Percentiles rank a stretch among this genome's conserved stretches.
These are phyloP conservation scores for Niveomyces coronatus DNA, from an alignment of 2,329 filamentous ascomycete genomes.

Conservation along the genomic window DNA sequence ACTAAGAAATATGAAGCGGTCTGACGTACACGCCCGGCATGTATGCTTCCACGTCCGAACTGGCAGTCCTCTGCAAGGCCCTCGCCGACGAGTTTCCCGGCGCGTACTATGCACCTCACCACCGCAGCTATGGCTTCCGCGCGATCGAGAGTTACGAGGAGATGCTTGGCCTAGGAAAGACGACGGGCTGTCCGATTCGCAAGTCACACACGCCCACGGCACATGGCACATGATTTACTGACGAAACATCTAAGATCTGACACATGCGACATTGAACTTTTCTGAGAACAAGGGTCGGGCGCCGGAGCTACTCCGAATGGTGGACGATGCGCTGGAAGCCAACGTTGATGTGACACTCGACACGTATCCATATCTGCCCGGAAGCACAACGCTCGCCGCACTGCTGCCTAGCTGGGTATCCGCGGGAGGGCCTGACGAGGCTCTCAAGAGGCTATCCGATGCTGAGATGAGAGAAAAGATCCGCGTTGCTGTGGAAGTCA, in stretches of 20 bases:
- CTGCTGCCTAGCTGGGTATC: slow-evolving; percentile 17
- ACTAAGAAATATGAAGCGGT: slow-evolving; percentile 9
- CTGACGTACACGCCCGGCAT: slow-evolving; percentile 18
- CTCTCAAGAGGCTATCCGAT: slow-evolving; percentile 13
- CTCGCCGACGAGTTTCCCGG: slow-evolving; percentile 15
- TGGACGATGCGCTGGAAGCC: slow-evolving; percentile 12
- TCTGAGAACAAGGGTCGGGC: slow-evolving; percentile 16
- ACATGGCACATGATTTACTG: neutral
- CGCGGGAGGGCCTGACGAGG: slow-evolving; percentile 14
- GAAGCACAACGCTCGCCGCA: slow-evolving; percentile 16
- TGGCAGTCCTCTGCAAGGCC: slow-evolving; percentile 14
- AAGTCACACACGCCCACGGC: neutral
- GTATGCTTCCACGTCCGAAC: slow-evolving; percentile 17
- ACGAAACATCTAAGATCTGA: slow-evolving; percentile 12
- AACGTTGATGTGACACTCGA: slow-evolving; percentile 17
- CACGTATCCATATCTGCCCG: slow-evolving; percentile 17
- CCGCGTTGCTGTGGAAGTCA: slow-evolving; percentile 15
- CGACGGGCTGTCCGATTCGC: slow-evolving; percentile 17
- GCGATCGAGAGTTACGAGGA: slow-evolving; percentile 17
- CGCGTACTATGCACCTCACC: slow-evolving; percentile 16
- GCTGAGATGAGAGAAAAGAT: slow-evolving; percentile 14
- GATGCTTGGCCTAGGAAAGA: slow-evolving; percentile 15
- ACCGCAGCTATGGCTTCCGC: slow-evolving; percentile 16
- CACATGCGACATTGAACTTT: slow-evolving; percentile 17
- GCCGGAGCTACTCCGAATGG: slow-evolving; percentile 14